Evolutionary conservation across 768 basidiomycete species (phyloP).

Genomic region (Termitomyces sp.): DNA sequence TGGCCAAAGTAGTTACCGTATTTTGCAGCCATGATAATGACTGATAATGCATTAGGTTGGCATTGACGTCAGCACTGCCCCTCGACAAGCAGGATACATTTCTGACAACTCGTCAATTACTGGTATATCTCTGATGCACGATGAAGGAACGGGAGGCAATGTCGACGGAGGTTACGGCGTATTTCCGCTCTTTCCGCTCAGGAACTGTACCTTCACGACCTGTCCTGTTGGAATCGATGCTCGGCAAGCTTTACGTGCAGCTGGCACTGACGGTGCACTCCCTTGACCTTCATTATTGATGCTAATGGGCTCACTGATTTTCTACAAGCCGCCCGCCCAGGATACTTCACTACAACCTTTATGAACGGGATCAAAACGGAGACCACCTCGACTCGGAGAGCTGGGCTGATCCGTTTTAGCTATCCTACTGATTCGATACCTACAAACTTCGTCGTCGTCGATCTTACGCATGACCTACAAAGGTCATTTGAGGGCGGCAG

Average conservation of each 20-base stretch:
- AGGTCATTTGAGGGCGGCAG: slow-evolving; percentile 43
- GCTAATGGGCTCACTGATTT: background rate
- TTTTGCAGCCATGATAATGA: background rate
- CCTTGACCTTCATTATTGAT: background rate
- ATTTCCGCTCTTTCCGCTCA: slow-evolving; percentile 44
- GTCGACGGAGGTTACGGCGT: slow-evolving; percentile 45
- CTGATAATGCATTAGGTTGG: slow-evolving; percentile 30
- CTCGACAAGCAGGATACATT: slow-evolving; percentile 47
- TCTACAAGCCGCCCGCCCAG: slow-evolving; percentile 34
- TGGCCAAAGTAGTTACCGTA: slow-evolving; percentile 38
- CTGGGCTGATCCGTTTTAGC: slow-evolving; percentile 56
- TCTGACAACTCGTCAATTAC: slow-evolving; percentile 36
- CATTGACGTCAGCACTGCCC: slow-evolving; percentile 43
- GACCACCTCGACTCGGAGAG: slow-evolving; percentile 53
- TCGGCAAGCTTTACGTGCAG: slow-evolving; percentile 34
- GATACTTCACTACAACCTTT: slow-evolving; percentile 45
- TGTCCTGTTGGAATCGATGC: slow-evolving; percentile 37
- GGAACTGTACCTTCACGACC: slow-evolving; percentile 31
- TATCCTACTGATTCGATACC: slow-evolving; percentile 30
- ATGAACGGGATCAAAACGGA: slow-evolving; percentile 44
- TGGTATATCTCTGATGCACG: slow-evolving; percentile 47
- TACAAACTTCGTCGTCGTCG: slow-evolving; percentile 44
- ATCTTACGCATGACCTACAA: slow-evolving; percentile 38
- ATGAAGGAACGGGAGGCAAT: slow-evolving; percentile 51
- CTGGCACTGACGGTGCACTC: slow-evolving; percentile 34